phyloP scores from a whole-genome alignment of 805 yeast species.

The Saccharomycopsis vini region DNA sequence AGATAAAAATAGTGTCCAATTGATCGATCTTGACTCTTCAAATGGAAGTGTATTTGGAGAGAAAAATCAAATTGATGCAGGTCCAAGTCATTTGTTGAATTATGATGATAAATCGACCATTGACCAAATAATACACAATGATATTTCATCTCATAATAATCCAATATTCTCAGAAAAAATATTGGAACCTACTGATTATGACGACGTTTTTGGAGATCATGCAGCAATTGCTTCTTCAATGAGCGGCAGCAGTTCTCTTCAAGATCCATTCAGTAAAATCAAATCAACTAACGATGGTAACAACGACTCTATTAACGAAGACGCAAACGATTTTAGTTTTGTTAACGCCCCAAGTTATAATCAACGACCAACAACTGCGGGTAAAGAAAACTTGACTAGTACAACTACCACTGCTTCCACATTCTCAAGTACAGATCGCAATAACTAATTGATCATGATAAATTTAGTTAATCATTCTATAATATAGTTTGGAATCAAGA shows the following conservation, averaged over 20 bases:
- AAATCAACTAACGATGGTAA: not conserved
- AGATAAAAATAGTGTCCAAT: constrained; percentile 7
- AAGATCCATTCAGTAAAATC: too few species aligned
- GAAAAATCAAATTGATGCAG: not conserved
- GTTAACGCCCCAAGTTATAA: too few species aligned
- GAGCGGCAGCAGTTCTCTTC: too few species aligned
- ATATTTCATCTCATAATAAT: not conserved
- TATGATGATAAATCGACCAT: not conserved
- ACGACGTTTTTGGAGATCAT: not conserved
- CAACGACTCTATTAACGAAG: not conserved
- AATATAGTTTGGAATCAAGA: too few species aligned
- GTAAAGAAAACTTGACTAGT: too few species aligned
- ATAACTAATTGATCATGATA: too few species aligned
- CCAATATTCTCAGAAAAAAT: not conserved
- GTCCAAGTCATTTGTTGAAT: too few species aligned
- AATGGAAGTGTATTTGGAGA: not conserved
- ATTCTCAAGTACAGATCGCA: too few species aligned
- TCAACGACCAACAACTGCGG: too few species aligned
- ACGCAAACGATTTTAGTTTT: too few species aligned
- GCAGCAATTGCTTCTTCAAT: not conserved
- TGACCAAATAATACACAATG: not conserved
- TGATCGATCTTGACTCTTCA: constrained; percentile 15
- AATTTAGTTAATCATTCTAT: too few species aligned
- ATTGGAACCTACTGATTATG: not conserved
- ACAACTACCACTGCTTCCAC: too few species aligned